phyloP scores from a whole-genome alignment of 108 stramenopile genomes.

The Halocafeteria seosinensis region DNA sequence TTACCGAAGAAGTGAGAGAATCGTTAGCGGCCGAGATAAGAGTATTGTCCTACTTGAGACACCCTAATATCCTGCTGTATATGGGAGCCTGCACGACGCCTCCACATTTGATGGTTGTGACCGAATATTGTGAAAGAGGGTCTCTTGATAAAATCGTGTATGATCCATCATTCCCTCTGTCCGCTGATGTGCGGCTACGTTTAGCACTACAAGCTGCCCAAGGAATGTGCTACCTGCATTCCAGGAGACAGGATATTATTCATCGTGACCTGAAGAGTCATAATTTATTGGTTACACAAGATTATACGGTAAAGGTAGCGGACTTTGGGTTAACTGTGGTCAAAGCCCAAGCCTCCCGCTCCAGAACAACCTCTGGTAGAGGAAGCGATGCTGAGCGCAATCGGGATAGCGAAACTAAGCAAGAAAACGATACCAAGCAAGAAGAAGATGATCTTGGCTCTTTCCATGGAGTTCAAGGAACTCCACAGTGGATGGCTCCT shows the following conservation, averaged over 20 bases:
- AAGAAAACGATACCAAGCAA: too few species aligned
- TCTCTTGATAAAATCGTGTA: constrained; percentile 63
- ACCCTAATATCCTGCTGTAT: constrained; percentile 76
- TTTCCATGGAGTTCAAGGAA: constrained; percentile 28
- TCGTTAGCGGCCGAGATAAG: constrained; percentile 9
- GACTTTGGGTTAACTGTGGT: constrained; percentile 78
- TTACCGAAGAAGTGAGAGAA: not conserved
- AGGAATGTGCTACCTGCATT: constrained; percentile 80
- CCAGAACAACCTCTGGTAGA: not conserved
- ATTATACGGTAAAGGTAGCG: constrained; percentile 67
- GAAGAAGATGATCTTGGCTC: not conserved
- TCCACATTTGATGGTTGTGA: constrained; percentile 64
- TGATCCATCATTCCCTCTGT: constrained; percentile 54
- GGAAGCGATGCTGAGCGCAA: not conserved
- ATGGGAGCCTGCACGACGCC: constrained; percentile 64
- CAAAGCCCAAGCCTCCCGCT: constrained; percentile 19
- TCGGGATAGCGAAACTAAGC: not conserved
- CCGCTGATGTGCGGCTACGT: constrained; percentile 33
- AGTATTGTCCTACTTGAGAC: constrained; percentile 51
- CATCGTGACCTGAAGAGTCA: constrained; percentile 78
- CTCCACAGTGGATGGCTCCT: constrained; percentile 86
- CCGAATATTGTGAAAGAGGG: constrained; percentile 62
- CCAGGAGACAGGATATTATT: constrained; percentile 61
- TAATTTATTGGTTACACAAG: constrained; percentile 66
- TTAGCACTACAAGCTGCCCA: constrained; percentile 54